phyloP scores from a whole-genome alignment of 306 rosid species.

The Mimosa pudica region DNA sequence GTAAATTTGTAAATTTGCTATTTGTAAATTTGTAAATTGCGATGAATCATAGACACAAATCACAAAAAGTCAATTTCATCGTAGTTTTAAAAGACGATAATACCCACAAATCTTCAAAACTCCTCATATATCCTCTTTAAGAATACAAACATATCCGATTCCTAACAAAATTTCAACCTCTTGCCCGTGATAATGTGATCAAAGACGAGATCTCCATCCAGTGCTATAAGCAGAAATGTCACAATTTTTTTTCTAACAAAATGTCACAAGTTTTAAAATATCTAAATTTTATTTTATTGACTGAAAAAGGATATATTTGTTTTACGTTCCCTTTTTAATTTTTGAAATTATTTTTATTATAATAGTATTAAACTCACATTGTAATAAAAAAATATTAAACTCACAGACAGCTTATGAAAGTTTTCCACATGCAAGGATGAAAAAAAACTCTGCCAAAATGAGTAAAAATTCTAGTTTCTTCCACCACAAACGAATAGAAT shows the following conservation, averaged over 20 bases:
- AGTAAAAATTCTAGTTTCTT: not conserved
- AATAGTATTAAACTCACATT: not conserved
- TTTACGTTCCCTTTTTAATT: too few species aligned
- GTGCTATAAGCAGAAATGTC: too few species aligned
- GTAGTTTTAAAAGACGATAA: too few species aligned
- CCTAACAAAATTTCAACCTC: not conserved
- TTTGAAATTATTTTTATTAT: too few species aligned
- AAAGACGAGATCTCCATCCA: not conserved
- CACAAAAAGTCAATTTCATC: too few species aligned
- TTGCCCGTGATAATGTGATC: not conserved
- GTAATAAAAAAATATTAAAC: not conserved
- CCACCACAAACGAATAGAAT: not conserved
- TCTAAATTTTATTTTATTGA: too few species aligned
- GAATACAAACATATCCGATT: not conserved
- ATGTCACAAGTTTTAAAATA: too few species aligned
- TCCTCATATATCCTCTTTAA: not conserved
- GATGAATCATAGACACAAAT: too few species aligned
- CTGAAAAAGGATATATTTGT: too few species aligned
- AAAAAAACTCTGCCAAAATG: not conserved
- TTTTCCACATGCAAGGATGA: not conserved
- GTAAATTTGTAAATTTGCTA: too few species aligned
- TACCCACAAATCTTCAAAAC: not conserved
- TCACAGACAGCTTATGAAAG: not conserved
- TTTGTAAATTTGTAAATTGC: too few species aligned
- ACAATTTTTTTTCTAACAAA: too few species aligned